Percentiles rank a stretch among this genome's conserved stretches.
Evolutionary conservation across 164 flowering plant genomes (phyloP).

Genomic region (Stephania yunnanensis): DNA sequence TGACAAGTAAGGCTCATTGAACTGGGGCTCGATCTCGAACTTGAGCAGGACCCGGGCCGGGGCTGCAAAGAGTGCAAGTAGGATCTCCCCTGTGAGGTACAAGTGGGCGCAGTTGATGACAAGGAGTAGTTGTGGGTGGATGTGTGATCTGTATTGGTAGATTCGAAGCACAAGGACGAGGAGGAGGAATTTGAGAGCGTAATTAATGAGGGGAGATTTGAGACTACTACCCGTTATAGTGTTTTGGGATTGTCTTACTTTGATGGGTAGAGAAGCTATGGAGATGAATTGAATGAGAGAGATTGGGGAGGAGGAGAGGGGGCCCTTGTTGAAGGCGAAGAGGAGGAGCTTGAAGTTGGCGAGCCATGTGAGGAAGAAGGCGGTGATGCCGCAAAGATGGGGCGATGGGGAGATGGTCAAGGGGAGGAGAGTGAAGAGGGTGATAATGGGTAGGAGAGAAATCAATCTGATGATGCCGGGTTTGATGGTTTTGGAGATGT

Average conservation of each 20-base stretch:
- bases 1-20: conserved; percentile 42
- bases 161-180: neutral
- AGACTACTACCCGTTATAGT: neutral
- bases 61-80: conserved; percentile 18
- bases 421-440: conserved; percentile 39
- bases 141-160: conserved; percentile 4
- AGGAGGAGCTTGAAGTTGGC: conserved; percentile 48
- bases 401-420: conserved; percentile 24
- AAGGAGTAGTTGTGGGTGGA: conserved; percentile 14
- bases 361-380: conserved; percentile 47
- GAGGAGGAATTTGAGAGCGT: conserved; percentile 9
- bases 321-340: conserved; percentile 35
- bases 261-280: conserved; percentile 37
- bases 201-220: conserved; percentile 5
- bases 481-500: conserved; percentile 19
- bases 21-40: conserved; percentile 45
- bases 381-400: conserved; percentile 23
- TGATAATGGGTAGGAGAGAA: conserved; percentile 34
- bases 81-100: conserved; percentile 24
- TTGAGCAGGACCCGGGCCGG: conserved; percentile 27
- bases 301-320: conserved; percentile 24
- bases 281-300: conserved; percentile 29
- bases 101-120: conserved; percentile 20
- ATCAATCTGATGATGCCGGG: conserved; percentile 31
- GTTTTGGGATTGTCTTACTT: conserved; percentile 17